Evolutionary conservation across 257 asterid species (phyloP).

Genomic region (Paraleonurus japonicus): DNA sequence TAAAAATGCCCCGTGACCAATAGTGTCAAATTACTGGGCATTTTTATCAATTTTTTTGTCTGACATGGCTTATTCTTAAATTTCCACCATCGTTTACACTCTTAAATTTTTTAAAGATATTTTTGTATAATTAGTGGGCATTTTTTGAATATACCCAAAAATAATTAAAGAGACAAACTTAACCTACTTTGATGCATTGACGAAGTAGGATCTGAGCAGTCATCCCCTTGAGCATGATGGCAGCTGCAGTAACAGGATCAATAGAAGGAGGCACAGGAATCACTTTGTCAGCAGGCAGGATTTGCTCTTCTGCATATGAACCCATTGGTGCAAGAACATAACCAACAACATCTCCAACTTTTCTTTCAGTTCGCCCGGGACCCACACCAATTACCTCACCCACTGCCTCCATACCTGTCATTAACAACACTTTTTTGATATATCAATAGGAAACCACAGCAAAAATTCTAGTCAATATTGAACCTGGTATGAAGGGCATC

Average conservation of each 20-base stretch:
- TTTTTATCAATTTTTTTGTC: too few relatives aligned
- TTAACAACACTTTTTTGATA: too few relatives aligned
- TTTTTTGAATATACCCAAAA: too few relatives aligned
- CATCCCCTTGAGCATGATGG: conserved; percentile 87
- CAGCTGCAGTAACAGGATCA: conserved; percentile 73
- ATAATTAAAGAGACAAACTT: too few relatives aligned
- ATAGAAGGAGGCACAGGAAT: conserved; percentile 81
- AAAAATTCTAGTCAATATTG: too few relatives aligned
- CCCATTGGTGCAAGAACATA: conserved; percentile 97
- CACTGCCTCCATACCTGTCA: conserved; percentile 91
- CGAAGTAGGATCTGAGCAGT: conserved; percentile 75
- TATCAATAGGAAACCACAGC: too few relatives aligned
- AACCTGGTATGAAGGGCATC: conserved; percentile 88
- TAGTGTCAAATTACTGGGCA: too few relatives aligned
- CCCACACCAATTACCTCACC: conserved; percentile 92
- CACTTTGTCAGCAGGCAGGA: conserved; percentile 83
- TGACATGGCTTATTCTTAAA: too few relatives aligned
- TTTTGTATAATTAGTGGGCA: too few relatives aligned
- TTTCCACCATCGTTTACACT: too few relatives aligned
- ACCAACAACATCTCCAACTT: conserved; percentile 86
- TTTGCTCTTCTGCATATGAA: conserved; percentile 89
- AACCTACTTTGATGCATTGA: conserved; percentile 72
- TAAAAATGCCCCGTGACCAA: too few relatives aligned
- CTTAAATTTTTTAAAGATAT: too few relatives aligned
- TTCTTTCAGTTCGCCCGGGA: conserved; percentile 74